Evolutionary conservation across 257 asterid species (phyloP).

Genomic region (Gentiana straminea): DNA sequence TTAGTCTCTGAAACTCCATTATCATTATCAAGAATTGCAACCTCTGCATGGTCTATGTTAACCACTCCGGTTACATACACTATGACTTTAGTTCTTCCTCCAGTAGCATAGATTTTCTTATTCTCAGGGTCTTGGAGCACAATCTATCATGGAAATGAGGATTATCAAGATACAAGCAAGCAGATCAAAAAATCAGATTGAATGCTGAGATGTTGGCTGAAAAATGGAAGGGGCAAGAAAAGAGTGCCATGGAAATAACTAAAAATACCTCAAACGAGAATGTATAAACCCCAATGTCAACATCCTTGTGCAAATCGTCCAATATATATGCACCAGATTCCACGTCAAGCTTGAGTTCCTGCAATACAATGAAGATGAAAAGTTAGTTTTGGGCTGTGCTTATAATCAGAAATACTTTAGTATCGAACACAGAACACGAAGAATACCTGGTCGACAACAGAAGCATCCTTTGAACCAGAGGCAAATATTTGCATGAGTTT

Average conservation of each 20-base stretch:
- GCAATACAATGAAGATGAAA: slow-evolving; percentile 22
- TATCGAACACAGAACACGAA: slow-evolving; percentile 2
- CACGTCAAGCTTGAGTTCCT: slow-evolving; percentile 72
- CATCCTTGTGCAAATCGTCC: slow-evolving; percentile 52
- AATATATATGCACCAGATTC: slow-evolving; percentile 49
- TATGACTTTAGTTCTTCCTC: slow-evolving; percentile 74
- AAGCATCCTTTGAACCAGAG: slow-evolving; percentile 80
- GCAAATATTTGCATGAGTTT: slow-evolving; percentile 72
- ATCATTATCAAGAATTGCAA: slow-evolving; percentile 76
- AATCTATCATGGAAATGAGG: slow-evolving; percentile 34
- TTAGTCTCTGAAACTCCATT: slow-evolving; percentile 59
- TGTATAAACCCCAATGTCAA: slow-evolving; percentile 64
- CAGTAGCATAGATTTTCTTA: slow-evolving; percentile 67
- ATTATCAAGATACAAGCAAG: slow-evolving; percentile 11
- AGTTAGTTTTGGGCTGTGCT: neutral
- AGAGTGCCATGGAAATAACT: neutral
- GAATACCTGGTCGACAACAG: slow-evolving; percentile 70
- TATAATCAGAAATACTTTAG: neutral
- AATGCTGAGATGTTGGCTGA: neutral
- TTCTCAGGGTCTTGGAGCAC: slow-evolving; percentile 61
- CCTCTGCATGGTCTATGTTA: slow-evolving; percentile 50
- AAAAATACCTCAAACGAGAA: slow-evolving; percentile 73
- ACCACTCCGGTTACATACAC: slow-evolving; percentile 66
- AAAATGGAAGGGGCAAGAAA: neutral
- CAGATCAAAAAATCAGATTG: neutral